phyloP scores from a whole-genome alignment of 257 asterid species.

The Solanum corneliomulleri region DNA sequence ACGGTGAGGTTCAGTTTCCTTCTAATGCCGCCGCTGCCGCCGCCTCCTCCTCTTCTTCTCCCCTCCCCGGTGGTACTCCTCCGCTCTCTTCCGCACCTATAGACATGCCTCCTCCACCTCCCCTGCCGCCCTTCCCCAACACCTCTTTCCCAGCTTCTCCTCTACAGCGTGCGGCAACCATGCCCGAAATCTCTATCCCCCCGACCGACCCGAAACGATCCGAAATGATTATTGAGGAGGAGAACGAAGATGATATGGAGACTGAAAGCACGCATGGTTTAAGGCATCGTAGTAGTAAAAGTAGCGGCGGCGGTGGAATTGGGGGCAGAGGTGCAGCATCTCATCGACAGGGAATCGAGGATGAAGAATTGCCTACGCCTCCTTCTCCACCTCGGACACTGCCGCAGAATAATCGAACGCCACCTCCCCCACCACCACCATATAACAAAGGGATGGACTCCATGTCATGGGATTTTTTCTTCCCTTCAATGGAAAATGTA shows the following conservation, averaged over 20 bases:
- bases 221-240: conserved; percentile 69
- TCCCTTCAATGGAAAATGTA: conserved; percentile 34
- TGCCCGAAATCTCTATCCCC: conserved; percentile 67
- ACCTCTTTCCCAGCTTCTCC: conserved; percentile 40
- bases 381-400: conserved; percentile 9
- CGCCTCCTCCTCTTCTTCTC: conserved; percentile 5
- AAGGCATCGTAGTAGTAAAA: conserved; percentile 41
- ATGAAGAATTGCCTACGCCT: conserved; percentile 31
- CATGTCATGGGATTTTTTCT: conserved; percentile 58
- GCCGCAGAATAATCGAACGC: not conserved
- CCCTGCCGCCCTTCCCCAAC: conserved; percentile 66
- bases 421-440: conserved; percentile 30
- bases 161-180: conserved; percentile 72
- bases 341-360: conserved; percentile 21
- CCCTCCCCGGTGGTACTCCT: conserved; percentile 18
- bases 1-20: conserved; percentile 57
- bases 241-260: conserved; percentile 51
- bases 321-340: conserved; percentile 16
- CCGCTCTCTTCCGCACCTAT: conserved; percentile 33
- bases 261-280: conserved; percentile 39
- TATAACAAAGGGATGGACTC: conserved; percentile 20
- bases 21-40: conserved; percentile 3
- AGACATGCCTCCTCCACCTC: conserved; percentile 42
- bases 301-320: conserved; percentile 20
- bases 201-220: conserved; percentile 26